Conservation (phyloP, 192 early-diverging fungal species). For the Backusella liffmaniae region DNA sequence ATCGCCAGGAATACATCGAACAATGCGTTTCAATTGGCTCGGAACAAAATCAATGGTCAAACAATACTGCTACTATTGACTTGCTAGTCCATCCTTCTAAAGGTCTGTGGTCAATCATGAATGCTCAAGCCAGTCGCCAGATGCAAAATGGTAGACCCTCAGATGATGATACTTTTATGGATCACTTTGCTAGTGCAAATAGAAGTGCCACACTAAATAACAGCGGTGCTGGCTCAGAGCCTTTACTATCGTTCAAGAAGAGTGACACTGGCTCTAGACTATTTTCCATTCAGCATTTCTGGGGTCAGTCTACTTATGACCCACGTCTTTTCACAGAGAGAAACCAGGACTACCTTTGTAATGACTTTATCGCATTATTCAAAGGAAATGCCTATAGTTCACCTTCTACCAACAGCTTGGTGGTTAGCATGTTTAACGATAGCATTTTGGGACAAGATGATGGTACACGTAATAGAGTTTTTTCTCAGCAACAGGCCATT, state of each 20-base stretch:
- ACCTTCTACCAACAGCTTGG: constrained; percentile 68
- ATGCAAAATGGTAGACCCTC: constrained; percentile 41
- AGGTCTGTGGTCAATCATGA: constrained; percentile 70
- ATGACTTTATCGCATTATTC: constrained; percentile 86
- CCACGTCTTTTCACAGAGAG: constrained; percentile 63
- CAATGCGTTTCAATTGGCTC: constrained; percentile 59
- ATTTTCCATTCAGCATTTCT: constrained; percentile 86
- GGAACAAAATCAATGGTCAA: constrained; percentile 43
- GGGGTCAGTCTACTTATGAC: constrained; percentile 66
- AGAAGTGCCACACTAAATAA: constrained; percentile 29
- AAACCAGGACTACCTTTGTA: constrained; percentile 77
- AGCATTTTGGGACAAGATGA: constrained; percentile 10
- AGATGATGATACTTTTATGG: constrained; percentile 51
- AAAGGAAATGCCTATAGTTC: constrained; percentile 65
- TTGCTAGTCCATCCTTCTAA: constrained; percentile 64
- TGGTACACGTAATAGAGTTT: constrained; percentile 1
- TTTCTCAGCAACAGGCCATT: constrained; percentile 19
- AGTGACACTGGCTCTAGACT: constrained; percentile 39
- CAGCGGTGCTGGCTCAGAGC: constrained; percentile 22
- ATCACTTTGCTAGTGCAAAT: constrained; percentile 46
- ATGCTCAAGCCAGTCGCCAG: constrained; percentile 37
- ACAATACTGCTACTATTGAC: constrained; percentile 62
- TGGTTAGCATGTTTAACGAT: constrained; percentile 64
- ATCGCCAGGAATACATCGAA: constrained; percentile 54
- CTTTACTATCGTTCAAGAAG: constrained; percentile 39